These are phyloP conservation scores for Fusarium udum DNA, from an alignment of 2,329 filamentous ascomycete species.

Conservation along the genomic window DNA sequence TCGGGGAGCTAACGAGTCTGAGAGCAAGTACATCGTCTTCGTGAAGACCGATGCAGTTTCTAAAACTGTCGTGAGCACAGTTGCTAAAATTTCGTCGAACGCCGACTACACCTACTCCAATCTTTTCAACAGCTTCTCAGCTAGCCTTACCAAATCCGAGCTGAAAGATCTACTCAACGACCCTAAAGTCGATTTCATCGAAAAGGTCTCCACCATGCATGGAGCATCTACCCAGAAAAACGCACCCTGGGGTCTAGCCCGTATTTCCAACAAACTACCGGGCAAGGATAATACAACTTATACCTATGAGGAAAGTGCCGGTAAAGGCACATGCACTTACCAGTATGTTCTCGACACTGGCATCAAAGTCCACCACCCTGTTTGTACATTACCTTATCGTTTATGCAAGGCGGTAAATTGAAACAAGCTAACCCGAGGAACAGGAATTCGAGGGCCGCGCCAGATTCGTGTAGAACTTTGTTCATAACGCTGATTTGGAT, in stretches of 20 bases:
- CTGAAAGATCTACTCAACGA: background rate
- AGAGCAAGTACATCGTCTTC: background rate
- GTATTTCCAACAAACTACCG: background rate
- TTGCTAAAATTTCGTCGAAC: background rate
- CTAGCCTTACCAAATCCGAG: background rate
- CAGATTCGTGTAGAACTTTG: background rate
- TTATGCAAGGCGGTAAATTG: background rate
- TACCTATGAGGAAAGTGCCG: background rate
- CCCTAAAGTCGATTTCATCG: background rate
- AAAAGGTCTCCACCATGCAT: background rate
- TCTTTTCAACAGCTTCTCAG: background rate
- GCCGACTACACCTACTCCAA: background rate
- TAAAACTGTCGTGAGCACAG: accelerated
- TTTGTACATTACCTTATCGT: background rate
- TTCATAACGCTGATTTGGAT: background rate
- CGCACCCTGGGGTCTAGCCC: background rate
- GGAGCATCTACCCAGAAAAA: background rate
- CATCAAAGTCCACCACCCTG: background rate
- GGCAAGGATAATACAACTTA: background rate
- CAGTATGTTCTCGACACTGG: constrained; percentile 9
- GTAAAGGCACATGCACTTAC: constrained; percentile 6
- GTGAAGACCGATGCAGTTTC: background rate
- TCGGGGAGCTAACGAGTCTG: too few species aligned
- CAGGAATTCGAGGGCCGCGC: background rate
- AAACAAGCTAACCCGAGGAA: background rate